Conservation (phyloP, 371 early-diverging fungal genomes). For the Apophysomyces ossiformis region DNA sequence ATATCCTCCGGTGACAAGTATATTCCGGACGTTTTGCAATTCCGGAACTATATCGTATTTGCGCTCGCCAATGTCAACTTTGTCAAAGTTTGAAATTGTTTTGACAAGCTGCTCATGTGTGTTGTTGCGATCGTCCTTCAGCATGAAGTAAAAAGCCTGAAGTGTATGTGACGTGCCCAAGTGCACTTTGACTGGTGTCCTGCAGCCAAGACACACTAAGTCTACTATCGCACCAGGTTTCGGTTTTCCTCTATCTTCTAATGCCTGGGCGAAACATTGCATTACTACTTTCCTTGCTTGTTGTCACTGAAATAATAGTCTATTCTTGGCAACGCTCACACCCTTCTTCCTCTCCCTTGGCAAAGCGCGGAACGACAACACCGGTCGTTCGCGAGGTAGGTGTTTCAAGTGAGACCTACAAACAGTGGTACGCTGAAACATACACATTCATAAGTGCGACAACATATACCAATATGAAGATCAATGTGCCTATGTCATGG, state of each 20-base stretch:
- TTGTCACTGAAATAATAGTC: conserved; percentile 3
- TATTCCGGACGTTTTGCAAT: conserved; percentile 48
- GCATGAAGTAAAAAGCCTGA: neutral
- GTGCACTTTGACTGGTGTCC: neutral
- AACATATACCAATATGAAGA: conserved; percentile 57
- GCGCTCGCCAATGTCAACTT: conserved; percentile 51
- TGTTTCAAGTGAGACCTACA: neutral
- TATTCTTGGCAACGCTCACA: conserved; percentile 1
- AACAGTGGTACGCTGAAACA: neutral
- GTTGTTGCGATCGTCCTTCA: neutral
- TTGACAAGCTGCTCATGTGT: conserved; percentile 33
- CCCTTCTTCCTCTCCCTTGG: neutral
- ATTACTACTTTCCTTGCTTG: neutral
- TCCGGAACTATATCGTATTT: conserved; percentile 35
- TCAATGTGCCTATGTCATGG: conserved; percentile 58
- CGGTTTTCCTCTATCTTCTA: neutral
- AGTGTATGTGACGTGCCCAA: conserved; percentile 3
- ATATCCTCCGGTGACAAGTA: conserved; percentile 86
- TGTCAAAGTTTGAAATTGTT: conserved; percentile 42
- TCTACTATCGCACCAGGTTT: neutral
- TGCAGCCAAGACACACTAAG: conserved; percentile 2
- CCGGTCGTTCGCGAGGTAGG: neutral
- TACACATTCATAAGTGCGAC: conserved; percentile 46
- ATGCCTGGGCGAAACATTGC: conserved; percentile 2
- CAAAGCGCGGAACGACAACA: neutral